These are phyloP conservation scores for Fraxinus cuspidata DNA, from an alignment of 257 asterid genomes.

Conservation along the genomic window DNA sequence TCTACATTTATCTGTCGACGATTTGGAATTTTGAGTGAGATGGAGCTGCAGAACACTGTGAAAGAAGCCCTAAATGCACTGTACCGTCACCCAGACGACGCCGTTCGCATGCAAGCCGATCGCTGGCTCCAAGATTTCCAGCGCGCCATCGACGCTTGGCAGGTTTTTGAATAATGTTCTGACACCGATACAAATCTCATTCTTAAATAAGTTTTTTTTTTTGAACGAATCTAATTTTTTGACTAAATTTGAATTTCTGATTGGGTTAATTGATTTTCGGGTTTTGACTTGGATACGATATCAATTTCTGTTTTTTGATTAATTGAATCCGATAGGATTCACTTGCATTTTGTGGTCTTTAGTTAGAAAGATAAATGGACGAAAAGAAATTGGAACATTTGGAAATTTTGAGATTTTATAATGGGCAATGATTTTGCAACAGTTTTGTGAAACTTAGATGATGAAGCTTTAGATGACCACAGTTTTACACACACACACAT, in stretches of 20 bases:
- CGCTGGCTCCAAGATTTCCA: constrained; percentile 97
- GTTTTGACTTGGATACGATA: constrained; percentile 25
- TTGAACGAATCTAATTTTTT: constrained; percentile 15
- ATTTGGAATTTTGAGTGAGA: constrained; percentile 27
- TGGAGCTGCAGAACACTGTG: constrained; percentile 98
- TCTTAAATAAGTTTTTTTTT: not conserved
- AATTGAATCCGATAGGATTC: constrained; percentile 15
- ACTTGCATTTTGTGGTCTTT: constrained; percentile 24
- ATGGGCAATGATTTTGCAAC: constrained; percentile 8
- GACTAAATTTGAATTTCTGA: constrained; percentile 24
- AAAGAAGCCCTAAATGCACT: constrained; percentile 98
- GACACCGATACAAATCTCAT: not conserved
- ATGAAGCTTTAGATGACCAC: constrained; percentile 10
- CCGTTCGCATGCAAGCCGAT: constrained; percentile 94
- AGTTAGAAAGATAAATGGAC: constrained; percentile 14
- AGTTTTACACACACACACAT: not conserved
- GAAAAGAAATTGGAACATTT: not conserved
- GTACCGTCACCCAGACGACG: constrained; percentile 93
- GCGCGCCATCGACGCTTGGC: constrained; percentile 98
- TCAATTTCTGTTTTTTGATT: not conserved
- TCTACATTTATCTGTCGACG: constrained; percentile 19
- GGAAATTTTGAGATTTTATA: constrained; percentile 15
- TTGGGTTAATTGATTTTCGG: constrained; percentile 8
- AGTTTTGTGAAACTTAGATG: constrained; percentile 14
- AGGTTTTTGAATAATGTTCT: constrained; percentile 43